Evolutionary conservation across 2,329 filamentous ascomycete species (phyloP).

Genomic region (Podosphaera fusca): DNA sequence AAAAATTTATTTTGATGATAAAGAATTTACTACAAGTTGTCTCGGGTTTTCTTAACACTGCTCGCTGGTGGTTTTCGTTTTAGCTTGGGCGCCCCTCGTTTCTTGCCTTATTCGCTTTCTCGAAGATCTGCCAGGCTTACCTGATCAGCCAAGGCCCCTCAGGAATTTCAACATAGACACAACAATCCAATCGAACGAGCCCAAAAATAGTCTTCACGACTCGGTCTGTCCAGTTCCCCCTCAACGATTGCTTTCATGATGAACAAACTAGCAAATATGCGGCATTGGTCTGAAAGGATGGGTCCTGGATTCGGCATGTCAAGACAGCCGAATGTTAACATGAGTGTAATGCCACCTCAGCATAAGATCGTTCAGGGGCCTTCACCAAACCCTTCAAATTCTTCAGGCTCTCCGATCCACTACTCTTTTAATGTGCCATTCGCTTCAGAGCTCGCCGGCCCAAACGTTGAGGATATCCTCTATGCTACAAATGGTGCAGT

Average conservation of each 20-base stretch:
- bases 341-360: slow-evolving; percentile 26
- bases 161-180: too few relatives aligned
- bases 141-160: too few relatives aligned
- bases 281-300: slow-evolving; percentile 50
- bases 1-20: too few relatives aligned
- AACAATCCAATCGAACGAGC: too few relatives aligned
- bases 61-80: too few relatives aligned
- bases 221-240: not conserved
- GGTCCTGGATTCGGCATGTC: slow-evolving; percentile 42
- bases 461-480: slow-evolving; percentile 82
- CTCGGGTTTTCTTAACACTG: too few relatives aligned
- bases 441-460: slow-evolving; percentile 72
- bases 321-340: slow-evolving; percentile 22
- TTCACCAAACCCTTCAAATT: slow-evolving; percentile 39
- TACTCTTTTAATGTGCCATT: slow-evolving; percentile 97
- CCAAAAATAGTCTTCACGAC: too few relatives aligned
- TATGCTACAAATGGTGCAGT: slow-evolving; percentile 77
- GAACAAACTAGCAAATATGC: slow-evolving; percentile 51
- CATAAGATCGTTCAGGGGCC: slow-evolving; percentile 25
- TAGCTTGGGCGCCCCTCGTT: too few relatives aligned
- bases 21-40: too few relatives aligned
- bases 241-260: slow-evolving; percentile 22
- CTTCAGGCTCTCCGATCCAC: slow-evolving; percentile 59
- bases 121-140: too few relatives aligned
- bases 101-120: too few relatives aligned